These are phyloP conservation scores for Laburnicola sp. DNA, from an alignment of 2,329 filamentous ascomycete genomes.

Conservation along the genomic window DNA sequence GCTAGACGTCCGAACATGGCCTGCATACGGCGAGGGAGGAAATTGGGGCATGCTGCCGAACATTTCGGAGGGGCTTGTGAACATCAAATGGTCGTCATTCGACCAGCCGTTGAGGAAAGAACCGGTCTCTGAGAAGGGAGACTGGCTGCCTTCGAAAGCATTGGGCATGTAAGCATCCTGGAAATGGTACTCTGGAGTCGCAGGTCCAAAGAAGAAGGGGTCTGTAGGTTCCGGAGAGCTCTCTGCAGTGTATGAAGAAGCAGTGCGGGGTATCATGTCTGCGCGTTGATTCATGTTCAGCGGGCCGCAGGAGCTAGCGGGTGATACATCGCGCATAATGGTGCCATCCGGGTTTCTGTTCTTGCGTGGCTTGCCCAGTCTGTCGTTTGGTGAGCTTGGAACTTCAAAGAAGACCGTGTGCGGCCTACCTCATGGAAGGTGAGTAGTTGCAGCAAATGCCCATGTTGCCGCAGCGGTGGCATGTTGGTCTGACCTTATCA, in stretches of 20 bases:
- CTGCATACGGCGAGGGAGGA: conserved; percentile 23
- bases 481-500: no score
- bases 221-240: conserved; percentile 44
- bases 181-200: conserved; percentile 42
- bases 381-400: conserved; percentile 24
- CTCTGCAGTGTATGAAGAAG: conserved; percentile 30
- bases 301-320: conserved; percentile 35
- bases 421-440: no score
- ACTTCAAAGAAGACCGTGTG: background rate
- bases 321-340: conserved; percentile 41
- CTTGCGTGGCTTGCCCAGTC: conserved; percentile 44
- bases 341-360: conserved; percentile 42
- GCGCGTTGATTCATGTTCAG: conserved; percentile 24
- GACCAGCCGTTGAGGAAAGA: conserved; percentile 36
- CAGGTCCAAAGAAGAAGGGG: conserved; percentile 40
- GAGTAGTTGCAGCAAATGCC: no score
- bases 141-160: conserved; percentile 37
- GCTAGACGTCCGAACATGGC: conserved; percentile 34
- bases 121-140: conserved; percentile 38
- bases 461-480: no score
- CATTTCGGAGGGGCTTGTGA: conserved; percentile 30
- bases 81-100: conserved; percentile 39
- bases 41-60: conserved; percentile 34
- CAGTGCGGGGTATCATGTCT: conserved; percentile 38
- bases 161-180: conserved; percentile 37